Evolutionary conservation across 73 alveolate genomes (phyloP), one percentile per base, ranked within the genome.

Genomic region (Paraurostyla sp.): DNA sequence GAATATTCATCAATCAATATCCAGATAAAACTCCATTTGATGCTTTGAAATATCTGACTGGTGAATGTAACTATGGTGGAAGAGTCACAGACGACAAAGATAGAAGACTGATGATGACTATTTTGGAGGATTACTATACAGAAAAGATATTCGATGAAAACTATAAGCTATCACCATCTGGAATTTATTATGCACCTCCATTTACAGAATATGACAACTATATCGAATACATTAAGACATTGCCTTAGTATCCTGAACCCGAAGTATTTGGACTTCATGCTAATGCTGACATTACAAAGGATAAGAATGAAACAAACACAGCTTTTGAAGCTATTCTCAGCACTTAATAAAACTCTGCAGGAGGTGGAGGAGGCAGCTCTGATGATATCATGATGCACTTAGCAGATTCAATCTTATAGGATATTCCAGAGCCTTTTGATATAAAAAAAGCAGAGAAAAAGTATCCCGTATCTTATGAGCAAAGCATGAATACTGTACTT

Each of bases 31-130:
- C 97, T 32, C 99, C 99, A 27, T 97, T 98, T 76, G 99, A 99
- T 88, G 99, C 99, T 35, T 81, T 99, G 73, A 97, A 94, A 56
- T 99, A 99, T 93, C 89, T 99, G 89, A 97, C 99, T 27, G 99
- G 99, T 54, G 99, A 98, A 92, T 98, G 99, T 73, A 99, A 99
- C 95, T 99, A 98, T 83, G 99, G 99, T 11, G 99, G 99, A 27
- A 94, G 99, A 82, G 99, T 99, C 4, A 99, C 99, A 0, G 99
- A 99, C 83, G 99, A 99, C 81, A 98, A 98, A 88, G 99, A 99
- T 81, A 95, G 99, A 76, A 95, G 99, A 69, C 96, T 97, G 38
- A 92, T 99, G 68, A 95, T 95, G 95, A 97, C 99, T 30, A 92
- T 99, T 40, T 90, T 99, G 68, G 97, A 95, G 20, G 98, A 96